A percentile compares a stretch with the other conserved stretches of the same genome.
Evolutionary conservation across 345 rosid species (phyloP).

Genomic region (Microthlaspi erraticum): DNA sequence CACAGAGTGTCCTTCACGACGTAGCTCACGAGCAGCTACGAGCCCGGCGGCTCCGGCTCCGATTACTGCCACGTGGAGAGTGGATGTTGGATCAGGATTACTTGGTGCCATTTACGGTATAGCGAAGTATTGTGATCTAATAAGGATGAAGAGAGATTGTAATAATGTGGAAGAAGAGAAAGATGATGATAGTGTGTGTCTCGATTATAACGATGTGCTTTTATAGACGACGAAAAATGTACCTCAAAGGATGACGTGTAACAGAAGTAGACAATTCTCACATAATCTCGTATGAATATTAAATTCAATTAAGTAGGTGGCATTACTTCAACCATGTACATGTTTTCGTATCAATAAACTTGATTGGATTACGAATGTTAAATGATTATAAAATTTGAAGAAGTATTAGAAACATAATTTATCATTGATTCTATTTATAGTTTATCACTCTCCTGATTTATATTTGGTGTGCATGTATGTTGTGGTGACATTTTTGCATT

Average conservation of each 20-base stretch:
- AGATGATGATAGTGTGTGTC: constrained; percentile 20
- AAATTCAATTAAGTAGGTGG: constrained; percentile 16
- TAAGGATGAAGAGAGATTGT: constrained; percentile 25
- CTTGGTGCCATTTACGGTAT: constrained; percentile 31
- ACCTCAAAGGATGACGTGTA: constrained; percentile 29
- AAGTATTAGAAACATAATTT: not conserved
- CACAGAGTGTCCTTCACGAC: constrained; percentile 76
- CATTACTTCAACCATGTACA: constrained; percentile 1
- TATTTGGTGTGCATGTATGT: not conserved
- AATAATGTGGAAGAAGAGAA: constrained; percentile 26
- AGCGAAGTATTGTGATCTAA: constrained; percentile 6
- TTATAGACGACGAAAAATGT: constrained; percentile 24
- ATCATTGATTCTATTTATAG: not conserved
- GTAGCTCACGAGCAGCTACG: constrained; percentile 79
- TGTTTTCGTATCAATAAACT: not conserved
- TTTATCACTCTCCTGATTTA: not conserved
- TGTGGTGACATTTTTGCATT: not conserved
- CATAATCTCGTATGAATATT: not conserved
- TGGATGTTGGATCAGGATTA: constrained; percentile 7
- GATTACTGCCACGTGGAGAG: constrained; percentile 73
- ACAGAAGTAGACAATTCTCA: constrained; percentile 25
- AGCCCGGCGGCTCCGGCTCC: constrained; percentile 96
- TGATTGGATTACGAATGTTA: not conserved
- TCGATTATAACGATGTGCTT: constrained; percentile 35
- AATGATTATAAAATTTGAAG: not conserved